Evolutionary conservation across 371 early-diverging fungal genomes (phyloP).

Genomic region (Cokeromyces recurvatus): DNA sequence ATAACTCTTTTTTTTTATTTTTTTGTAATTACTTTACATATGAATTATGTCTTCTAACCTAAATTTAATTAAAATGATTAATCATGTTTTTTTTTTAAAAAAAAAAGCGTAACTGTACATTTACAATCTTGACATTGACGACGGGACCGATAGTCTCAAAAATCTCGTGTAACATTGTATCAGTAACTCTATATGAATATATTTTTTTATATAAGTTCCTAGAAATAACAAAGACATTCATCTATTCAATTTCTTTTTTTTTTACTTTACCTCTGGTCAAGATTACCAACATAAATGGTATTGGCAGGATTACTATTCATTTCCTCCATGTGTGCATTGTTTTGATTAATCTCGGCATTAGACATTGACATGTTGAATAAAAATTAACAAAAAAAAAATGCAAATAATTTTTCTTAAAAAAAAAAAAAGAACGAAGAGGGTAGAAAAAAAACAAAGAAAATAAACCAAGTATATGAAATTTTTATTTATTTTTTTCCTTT

Average conservation of each 20-base stretch:
- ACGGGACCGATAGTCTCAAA: constrained; percentile 72
- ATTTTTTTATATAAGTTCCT: too few relatives aligned
- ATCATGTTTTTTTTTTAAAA: background rate
- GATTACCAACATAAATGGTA: constrained; percentile 80
- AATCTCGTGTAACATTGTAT: constrained; percentile 69
- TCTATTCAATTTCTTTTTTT: background rate
- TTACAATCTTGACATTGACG: constrained; percentile 72
- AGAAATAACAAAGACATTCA: too few relatives aligned
- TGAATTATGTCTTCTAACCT: constrained; percentile 19
- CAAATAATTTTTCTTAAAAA: too few relatives aligned
- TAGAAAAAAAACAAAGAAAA: too few relatives aligned
- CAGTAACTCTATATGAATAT: constrained; percentile 50
- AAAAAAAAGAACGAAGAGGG: too few relatives aligned
- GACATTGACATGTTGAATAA: constrained; percentile 11
- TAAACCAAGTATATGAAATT: too few relatives aligned
- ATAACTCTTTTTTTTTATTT: background rate
- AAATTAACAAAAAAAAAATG: too few relatives aligned
- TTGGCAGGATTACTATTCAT: constrained; percentile 15
- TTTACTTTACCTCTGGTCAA: constrained; percentile 63
- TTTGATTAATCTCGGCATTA: background rate
- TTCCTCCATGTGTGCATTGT: constrained; percentile 6
- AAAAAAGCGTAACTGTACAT: constrained; percentile 37
- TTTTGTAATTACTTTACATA: constrained; percentile 8
- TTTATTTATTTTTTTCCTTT: too few relatives aligned
- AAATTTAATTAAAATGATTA: background rate